Evolutionary conservation across 768 basidiomycete species (phyloP).

Genomic region (Sutorius australiensis): DNA sequence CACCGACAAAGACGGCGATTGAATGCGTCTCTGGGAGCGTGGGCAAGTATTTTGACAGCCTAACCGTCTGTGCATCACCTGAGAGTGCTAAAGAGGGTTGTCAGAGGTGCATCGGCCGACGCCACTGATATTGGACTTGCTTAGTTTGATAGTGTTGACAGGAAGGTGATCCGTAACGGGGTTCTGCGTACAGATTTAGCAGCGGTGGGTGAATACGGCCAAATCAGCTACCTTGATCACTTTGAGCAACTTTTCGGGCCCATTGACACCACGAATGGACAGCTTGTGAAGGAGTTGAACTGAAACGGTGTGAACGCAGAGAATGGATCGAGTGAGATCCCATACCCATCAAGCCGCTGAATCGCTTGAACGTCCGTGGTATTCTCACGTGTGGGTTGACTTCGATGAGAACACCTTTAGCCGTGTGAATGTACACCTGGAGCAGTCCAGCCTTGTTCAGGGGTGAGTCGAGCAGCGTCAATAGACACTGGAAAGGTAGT

Average conservation of each 20-base stretch:
- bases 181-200: slow-evolving; percentile 51
- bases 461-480: slow-evolving; percentile 95
- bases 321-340: neutral
- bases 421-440: slow-evolving; percentile 98
- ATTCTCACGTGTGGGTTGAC: slow-evolving; percentile 98
- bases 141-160: slow-evolving; percentile 91
- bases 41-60: slow-evolving; percentile 79
- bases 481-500: slow-evolving; percentile 64
- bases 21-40: slow-evolving; percentile 85
- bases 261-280: slow-evolving; percentile 93
- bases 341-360: slow-evolving; percentile 96
- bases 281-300: slow-evolving; percentile 97
- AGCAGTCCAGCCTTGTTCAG: slow-evolving; percentile 95
- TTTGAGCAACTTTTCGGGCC: slow-evolving; percentile 93
- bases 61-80: slow-evolving; percentile 79
- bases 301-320: slow-evolving; percentile 30
- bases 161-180: slow-evolving; percentile 94
- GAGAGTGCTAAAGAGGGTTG: slow-evolving; percentile 63
- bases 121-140: slow-evolving; percentile 44
- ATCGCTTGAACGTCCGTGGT: slow-evolving; percentile 97
- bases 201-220: neutral
- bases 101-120: slow-evolving; percentile 4
- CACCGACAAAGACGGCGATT: slow-evolving; percentile 93
- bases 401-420: slow-evolving; percentile 93
- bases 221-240: slow-evolving; percentile 76